Base-by-base conservation (phyloP, 2,329 filamentous ascomycete species). In the Claviceps humidiphila region DNA sequence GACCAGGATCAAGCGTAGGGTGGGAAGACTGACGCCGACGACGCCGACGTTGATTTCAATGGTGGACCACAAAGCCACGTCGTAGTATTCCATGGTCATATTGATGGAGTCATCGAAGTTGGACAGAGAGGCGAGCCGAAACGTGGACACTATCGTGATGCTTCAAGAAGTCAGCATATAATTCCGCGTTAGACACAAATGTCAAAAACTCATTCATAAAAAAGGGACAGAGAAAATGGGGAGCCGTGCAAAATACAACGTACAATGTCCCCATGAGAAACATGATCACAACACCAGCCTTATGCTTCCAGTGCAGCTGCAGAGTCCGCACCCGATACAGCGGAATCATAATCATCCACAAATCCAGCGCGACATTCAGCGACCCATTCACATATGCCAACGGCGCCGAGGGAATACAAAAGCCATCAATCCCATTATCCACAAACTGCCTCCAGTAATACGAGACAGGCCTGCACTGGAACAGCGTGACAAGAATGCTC, bases 401-500 rank as follows among this genome's bases (percentile, higher is more conserved):
- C 2, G 64, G 61, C 54, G 73, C 74, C 53, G 72, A 61, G 49
- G 74, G 66, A 39, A 74, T 61, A 56, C 77, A 80, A 2, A 55
- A 20, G 8, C 44, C 44, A 5, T 2, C 8, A 9, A 11, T 60
- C 0, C 75, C 76, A 2, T 66, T 67, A 47, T 73, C 68, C 1
- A 42, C 13, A 73, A 74, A 79, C 14, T 62, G 61, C 0, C 63
- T 68, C 77, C 77, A 80, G 58, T 71, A 74, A 52, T 67, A 71
- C 14, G 60, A 59, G 20, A 79, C 63, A 0, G 76, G 76, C 11
- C 55, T 59, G 63, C 75, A 78, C 54, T 75, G 71, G 47, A 76
- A 72, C 16, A 74, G 58, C 22, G 64, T 68, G n/a, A 68, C 58
- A 3, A 74, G 52, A 22, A 69, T 54, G 47, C 73, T 75, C 13